phyloP scores from a whole-genome alignment of 1,284 basidiomycete species.

The Ceratobasidium theobromae region DNA sequence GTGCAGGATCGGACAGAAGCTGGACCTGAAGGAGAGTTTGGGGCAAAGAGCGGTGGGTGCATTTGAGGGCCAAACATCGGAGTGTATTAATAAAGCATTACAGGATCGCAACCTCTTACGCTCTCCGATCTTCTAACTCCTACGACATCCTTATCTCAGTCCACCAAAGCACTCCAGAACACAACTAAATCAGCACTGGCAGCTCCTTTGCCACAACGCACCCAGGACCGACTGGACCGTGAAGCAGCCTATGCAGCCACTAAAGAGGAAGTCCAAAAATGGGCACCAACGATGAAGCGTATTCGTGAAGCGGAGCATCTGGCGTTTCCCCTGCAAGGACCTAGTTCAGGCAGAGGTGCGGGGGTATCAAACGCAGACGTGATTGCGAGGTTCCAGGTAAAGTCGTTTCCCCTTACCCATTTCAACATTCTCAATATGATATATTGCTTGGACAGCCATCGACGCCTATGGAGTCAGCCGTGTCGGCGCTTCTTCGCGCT shows the following conservation, averaged over 20 bases:
- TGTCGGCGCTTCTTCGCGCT: conserved; percentile 71
- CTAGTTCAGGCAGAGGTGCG: conserved; percentile 49
- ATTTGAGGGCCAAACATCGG: neutral
- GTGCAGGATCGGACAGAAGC: conserved; percentile 72
- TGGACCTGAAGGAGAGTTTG: conserved; percentile 74
- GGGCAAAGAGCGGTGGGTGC: conserved; percentile 52
- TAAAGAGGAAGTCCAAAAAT: conserved; percentile 90
- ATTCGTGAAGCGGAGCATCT: conserved; percentile 85
- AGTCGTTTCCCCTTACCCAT: conserved; percentile 31
- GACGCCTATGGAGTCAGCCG: conserved; percentile 75
- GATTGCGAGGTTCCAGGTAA: conserved; percentile 79
- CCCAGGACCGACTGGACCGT: conserved; percentile 88
- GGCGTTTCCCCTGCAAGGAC: conserved; percentile 85
- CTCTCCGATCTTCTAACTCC: conserved; percentile 49
- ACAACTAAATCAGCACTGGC: conserved; percentile 60
- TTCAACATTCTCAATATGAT: neutral
- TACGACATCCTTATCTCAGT: conserved; percentile 56
- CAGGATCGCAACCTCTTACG: conserved; percentile 53
- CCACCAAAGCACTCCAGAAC: conserved; percentile 60
- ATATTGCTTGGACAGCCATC: conserved; percentile 54
- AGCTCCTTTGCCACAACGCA: conserved; percentile 83
- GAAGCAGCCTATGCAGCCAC: conserved; percentile 94
- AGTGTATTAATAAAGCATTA: neutral
- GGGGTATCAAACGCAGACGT: conserved; percentile 71
- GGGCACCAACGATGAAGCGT: conserved; percentile 87